Base-by-base conservation (phyloP, 495 filamentous ascomycete species). In the Sabuloglossum arenarium region DNA sequence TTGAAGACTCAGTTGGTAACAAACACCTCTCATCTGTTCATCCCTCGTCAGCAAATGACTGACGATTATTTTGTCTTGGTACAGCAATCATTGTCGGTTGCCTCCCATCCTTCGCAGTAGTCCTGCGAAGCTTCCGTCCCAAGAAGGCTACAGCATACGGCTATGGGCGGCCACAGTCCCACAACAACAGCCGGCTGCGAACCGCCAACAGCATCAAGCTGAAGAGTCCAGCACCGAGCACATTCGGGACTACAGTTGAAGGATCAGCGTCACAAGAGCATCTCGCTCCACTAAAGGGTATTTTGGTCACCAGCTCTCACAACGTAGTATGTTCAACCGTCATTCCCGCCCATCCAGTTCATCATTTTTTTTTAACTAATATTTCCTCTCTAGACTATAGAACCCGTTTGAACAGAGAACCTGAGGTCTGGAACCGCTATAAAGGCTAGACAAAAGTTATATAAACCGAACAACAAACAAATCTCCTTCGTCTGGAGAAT, bases 61-160 rank as follows among this genome's bases (percentile, higher is more conserved):
- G 29, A 19, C 49, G 23, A 54, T 11, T 24, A 47, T 54, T n/a
- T 45, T 55, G 39, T 19, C 28, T 11, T 45, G n/a, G 53, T 46
- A 60, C 24, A 51, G 62, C 62, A 27, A 61, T 64, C 5, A 60
- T 64, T 37, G 61, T 62, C 19, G 62, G 62, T 2, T 62, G 60
- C 31, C 62, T 64, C 3, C 62, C 62, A 6, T 59, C 62, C 11
- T 64, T 64, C 29, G 62, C 60, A 5, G 54, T 64, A 37, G 60
- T 64, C 53, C 52, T 62, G 27, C 60, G 60, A 14, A 56, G 56
- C 25, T 47, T 43, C 30, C 10, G 25, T 14, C 31, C 53, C 53
- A 43, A 24, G 29, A 27, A 28, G 53, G 8, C 46, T 8, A 37
- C 30, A 1, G 14, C 19, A 5, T 53, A 53, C 24, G 6, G 30